A percentile compares a stretch with the other conserved stretches of the same genome.
phyloP scores from a whole-genome alignment of 257 asterid species.

The Salvia hispanica region DNA sequence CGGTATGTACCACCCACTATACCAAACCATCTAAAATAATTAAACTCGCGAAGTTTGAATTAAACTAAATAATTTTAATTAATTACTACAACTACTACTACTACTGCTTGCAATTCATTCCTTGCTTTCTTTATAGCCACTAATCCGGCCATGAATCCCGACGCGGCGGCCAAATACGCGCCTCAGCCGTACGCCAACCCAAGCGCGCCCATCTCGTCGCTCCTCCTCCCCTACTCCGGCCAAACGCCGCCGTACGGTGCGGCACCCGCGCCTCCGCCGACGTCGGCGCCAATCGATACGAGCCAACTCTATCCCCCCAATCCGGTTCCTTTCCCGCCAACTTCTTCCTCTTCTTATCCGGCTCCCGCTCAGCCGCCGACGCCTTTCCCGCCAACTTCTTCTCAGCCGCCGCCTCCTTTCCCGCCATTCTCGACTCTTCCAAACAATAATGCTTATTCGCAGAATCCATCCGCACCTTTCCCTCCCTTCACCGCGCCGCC shows the following conservation, averaged over 20 bases:
- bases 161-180: constrained; percentile 29
- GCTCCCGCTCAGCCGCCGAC: constrained; percentile 40
- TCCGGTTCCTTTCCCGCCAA: too few species aligned
- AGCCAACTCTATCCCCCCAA: constrained; percentile 30
- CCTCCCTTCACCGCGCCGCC: constrained; percentile 22
- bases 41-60: not conserved
- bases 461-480: constrained; percentile 19
- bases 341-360: constrained; percentile 30
- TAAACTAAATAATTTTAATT: too few species aligned
- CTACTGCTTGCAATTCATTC: too few species aligned
- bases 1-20: constrained; percentile 7
- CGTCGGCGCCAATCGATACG: constrained; percentile 20
- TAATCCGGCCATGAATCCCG: constrained; percentile 18
- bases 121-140: not conserved
- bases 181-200: constrained; percentile 44
- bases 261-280: not conserved
- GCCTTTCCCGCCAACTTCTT: too few species aligned
- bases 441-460: not conserved
- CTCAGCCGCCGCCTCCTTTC: constrained; percentile 27
- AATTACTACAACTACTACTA: not conserved
- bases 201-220: constrained; percentile 43
- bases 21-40: too few species aligned
- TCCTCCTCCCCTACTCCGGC: constrained; percentile 48
- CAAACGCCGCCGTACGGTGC: constrained; percentile 23
- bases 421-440: constrained; percentile 22